These are phyloP conservation scores for Fusarium ambrosium DNA, from an alignment of 2,329 filamentous ascomycete genomes.

Conservation along the genomic window DNA sequence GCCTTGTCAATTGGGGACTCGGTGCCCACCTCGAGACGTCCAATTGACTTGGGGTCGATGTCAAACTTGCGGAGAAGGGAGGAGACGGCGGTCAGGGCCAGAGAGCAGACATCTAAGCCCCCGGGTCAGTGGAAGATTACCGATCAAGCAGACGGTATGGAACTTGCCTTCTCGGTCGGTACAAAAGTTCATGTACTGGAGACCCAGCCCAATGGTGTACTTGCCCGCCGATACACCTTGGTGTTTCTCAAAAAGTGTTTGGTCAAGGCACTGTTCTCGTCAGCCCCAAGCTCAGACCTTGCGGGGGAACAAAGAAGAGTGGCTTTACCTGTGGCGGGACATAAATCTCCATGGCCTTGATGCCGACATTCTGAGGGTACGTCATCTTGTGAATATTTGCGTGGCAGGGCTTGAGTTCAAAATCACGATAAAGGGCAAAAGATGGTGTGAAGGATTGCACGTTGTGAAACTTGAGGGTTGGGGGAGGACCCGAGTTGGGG, in stretches of 20 bases:
- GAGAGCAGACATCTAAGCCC: neutral
- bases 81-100: neutral
- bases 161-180: neutral
- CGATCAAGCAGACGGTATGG: neutral
- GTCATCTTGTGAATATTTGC: neutral
- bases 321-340: neutral
- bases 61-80: neutral
- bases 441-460: neutral
- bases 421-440: neutral
- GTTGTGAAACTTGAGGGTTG: neutral
- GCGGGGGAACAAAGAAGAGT: neutral
- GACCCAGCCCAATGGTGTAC: neutral
- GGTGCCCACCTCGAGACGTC: neutral
- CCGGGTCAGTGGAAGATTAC: neutral
- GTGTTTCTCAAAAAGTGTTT: neutral
- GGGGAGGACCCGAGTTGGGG: neutral
- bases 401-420: neutral
- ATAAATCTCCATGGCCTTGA: neutral
- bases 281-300: neutral
- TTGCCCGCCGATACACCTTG: neutral
- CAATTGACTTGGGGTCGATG: neutral
- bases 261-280: neutral
- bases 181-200: neutral
- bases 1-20: neutral
- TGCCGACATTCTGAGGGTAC: neutral